Evolutionary conservation across 2,329 filamentous ascomycete genomes (phyloP).

Genomic region (Dactylellina sp.): DNA sequence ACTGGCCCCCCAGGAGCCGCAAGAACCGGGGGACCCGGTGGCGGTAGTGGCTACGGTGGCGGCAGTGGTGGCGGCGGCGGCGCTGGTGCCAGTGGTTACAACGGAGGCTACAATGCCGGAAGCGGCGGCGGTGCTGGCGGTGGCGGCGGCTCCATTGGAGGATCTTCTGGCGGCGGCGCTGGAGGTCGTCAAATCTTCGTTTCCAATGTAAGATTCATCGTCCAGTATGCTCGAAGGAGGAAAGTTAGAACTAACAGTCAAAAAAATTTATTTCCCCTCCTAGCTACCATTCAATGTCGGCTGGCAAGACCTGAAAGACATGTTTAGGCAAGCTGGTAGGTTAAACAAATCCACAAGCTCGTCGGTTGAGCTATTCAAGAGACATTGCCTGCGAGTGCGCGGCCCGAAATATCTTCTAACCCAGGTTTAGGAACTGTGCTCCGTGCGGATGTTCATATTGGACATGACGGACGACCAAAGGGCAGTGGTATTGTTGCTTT

Average conservation of each 20-base stretch:
- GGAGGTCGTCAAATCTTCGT: slow-evolving; percentile 93
- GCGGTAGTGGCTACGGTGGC: slow-evolving; percentile 62
- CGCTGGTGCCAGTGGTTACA: slow-evolving; percentile 67
- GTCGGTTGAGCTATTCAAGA: slow-evolving; percentile 55
- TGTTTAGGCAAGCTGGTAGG: slow-evolving; percentile 98
- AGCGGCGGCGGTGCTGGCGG: slow-evolving; percentile 66
- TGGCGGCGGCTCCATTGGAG: slow-evolving; percentile 59
- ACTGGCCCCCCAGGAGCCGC: slow-evolving; percentile 74
- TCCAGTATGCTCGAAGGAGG: neutral
- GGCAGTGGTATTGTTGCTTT: slow-evolving; percentile 97
- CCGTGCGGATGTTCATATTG: slow-evolving; percentile 92
- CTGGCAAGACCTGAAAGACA: slow-evolving; percentile 98
- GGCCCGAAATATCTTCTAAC: slow-evolving; percentile 36
- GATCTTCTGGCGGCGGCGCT: slow-evolving; percentile 66
- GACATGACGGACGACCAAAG: slow-evolving; percentile 91
- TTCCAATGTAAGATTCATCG: slow-evolving; percentile 84
- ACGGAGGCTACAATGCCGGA: slow-evolving; percentile 22
- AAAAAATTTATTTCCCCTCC: slow-evolving; percentile 59
- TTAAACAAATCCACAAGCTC: slow-evolving; percentile 59
- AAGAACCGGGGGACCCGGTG: slow-evolving; percentile 64
- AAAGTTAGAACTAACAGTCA: slow-evolving; percentile 51
- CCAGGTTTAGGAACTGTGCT: slow-evolving; percentile 78
- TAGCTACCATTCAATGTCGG: slow-evolving; percentile 97
- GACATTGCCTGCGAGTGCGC: slow-evolving; percentile 42
- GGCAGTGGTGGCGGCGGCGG: slow-evolving; percentile 54